Percentiles rank a stretch among this genome's conserved stretches.
These are phyloP conservation scores for Solanum hybrid DNA, from an alignment of 305 asterid genomes.

Conservation along the genomic window DNA sequence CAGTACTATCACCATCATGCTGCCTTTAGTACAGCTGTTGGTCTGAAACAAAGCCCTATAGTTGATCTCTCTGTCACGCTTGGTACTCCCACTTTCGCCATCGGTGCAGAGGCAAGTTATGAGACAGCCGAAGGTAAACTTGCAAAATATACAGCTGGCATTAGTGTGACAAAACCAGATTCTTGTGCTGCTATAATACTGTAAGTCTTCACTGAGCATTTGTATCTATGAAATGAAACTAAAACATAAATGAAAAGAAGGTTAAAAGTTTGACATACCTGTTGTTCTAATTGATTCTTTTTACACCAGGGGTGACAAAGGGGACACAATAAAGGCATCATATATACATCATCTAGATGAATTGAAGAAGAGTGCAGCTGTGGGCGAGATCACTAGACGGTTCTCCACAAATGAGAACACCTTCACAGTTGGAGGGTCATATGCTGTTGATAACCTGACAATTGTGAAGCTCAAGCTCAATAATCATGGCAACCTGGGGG, in stretches of 20 bases:
- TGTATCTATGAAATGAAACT: neutral
- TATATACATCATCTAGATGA: slow-evolving; percentile 61
- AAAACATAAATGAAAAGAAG: neutral
- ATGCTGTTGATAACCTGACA: slow-evolving; percentile 62
- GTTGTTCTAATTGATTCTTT: neutral
- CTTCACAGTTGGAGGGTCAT: slow-evolving; percentile 81
- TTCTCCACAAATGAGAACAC: slow-evolving; percentile 90
- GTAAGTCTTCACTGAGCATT: slow-evolving; percentile 32
- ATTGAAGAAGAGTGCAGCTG: slow-evolving; percentile 59
- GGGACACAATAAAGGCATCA: slow-evolving; percentile 76
- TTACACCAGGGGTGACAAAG: slow-evolving; percentile 69
- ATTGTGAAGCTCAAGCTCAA: slow-evolving; percentile 72
- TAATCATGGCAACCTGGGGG: slow-evolving; percentile 72
- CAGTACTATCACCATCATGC: slow-evolving; percentile 89
- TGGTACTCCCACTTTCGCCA: slow-evolving; percentile 78
- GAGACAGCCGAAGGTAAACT: slow-evolving; percentile 50
- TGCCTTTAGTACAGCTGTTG: slow-evolving; percentile 63
- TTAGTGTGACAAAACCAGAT: slow-evolving; percentile 66
- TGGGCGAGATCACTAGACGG: slow-evolving; percentile 73
- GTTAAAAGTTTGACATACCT: neutral
- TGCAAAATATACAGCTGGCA: slow-evolving; percentile 74
- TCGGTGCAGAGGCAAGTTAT: slow-evolving; percentile 84
- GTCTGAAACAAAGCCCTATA: slow-evolving; percentile 56
- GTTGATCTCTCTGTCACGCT: slow-evolving; percentile 62
- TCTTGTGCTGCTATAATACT: slow-evolving; percentile 68